These are phyloP conservation scores for Nannochloris sp. DNA, from an alignment of 139 green algal genomes.

Conservation along the genomic window DNA sequence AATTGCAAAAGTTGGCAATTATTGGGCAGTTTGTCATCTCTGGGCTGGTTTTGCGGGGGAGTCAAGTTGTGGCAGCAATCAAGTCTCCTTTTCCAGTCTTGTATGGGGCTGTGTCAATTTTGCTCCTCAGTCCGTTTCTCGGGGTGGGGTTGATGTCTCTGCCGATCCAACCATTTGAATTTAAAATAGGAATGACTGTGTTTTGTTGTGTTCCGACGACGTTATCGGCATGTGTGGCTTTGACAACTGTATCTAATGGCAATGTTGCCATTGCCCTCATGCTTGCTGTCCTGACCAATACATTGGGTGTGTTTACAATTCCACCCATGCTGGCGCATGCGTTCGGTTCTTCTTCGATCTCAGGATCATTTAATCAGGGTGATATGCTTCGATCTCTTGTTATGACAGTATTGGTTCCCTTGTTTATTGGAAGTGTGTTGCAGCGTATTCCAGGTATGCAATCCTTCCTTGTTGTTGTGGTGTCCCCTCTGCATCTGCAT, in stretches of 20 bases:
- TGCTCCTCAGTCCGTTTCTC: slow-evolving; percentile 42
- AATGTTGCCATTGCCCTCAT: slow-evolving; percentile 69
- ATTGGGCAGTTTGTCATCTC: slow-evolving; percentile 40
- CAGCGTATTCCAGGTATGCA: slow-evolving; percentile 9
- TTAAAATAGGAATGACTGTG: slow-evolving; percentile 49
- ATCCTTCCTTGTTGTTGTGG: no score
- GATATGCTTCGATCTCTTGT: slow-evolving; percentile 53
- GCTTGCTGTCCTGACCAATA: slow-evolving; percentile 61
- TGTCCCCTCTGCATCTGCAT: neutral
- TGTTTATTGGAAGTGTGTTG: slow-evolving; percentile 35
- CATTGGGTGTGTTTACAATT: slow-evolving; percentile 62
- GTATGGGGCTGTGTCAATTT: slow-evolving; percentile 34
- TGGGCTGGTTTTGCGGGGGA: slow-evolving; percentile 31
- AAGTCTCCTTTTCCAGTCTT: slow-evolving; percentile 5
- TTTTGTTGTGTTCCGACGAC: slow-evolving; percentile 69
- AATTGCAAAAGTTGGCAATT: slow-evolving; percentile 18
- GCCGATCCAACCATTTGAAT: slow-evolving; percentile 34
- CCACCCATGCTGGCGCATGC: slow-evolving; percentile 41
- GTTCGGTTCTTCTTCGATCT: slow-evolving; percentile 26
- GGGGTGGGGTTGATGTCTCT: slow-evolving; percentile 22
- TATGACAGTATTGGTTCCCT: slow-evolving; percentile 52
- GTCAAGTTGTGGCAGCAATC: slow-evolving; percentile 25
- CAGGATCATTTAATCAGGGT: slow-evolving; percentile 19
- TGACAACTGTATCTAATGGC: slow-evolving; percentile 44
- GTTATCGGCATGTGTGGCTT: slow-evolving; percentile 39